phyloP scores from a whole-genome alignment of 148 eudicot species.

The Camellia japonica region DNA sequence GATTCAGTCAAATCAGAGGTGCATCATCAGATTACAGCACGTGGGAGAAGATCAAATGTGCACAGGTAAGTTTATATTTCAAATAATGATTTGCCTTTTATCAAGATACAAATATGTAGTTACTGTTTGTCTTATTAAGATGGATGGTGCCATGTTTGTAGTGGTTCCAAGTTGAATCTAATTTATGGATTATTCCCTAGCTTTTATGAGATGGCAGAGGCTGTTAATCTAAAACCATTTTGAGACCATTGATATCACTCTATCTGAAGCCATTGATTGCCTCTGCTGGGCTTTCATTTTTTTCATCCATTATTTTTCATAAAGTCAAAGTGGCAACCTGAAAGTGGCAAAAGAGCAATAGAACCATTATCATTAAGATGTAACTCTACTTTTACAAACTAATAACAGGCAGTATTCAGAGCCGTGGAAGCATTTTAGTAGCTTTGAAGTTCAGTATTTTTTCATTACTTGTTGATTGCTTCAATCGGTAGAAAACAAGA shows the following conservation, averaged over 20 bases:
- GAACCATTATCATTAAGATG: no score
- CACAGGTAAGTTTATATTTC: slow-evolving; percentile 56
- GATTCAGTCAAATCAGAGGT: slow-evolving; percentile 67
- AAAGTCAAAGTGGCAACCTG: no score
- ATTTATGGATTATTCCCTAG: not conserved
- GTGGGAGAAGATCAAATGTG: slow-evolving; percentile 52
- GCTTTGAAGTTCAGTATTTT: no score
- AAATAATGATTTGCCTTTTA: not conserved
- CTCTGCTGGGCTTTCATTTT: not conserved
- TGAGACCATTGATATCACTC: not conserved
- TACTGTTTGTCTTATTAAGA: not conserved
- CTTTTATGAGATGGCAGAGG: not conserved
- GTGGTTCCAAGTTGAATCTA: not conserved
- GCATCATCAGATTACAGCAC: slow-evolving; percentile 89
- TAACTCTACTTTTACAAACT: no score
- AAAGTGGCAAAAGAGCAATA: no score
- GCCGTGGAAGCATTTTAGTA: no score
- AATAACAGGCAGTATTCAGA: no score
- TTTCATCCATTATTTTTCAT: not conserved
- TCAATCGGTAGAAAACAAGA: no score
- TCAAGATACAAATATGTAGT: not conserved
- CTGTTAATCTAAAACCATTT: not conserved
- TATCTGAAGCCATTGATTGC: not conserved
- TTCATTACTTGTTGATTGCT: no score
- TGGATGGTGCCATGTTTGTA: not conserved